Evolutionary conservation across 768 basidiomycete genomes (phyloP).

Genomic region (Amanita polypyramis): DNA sequence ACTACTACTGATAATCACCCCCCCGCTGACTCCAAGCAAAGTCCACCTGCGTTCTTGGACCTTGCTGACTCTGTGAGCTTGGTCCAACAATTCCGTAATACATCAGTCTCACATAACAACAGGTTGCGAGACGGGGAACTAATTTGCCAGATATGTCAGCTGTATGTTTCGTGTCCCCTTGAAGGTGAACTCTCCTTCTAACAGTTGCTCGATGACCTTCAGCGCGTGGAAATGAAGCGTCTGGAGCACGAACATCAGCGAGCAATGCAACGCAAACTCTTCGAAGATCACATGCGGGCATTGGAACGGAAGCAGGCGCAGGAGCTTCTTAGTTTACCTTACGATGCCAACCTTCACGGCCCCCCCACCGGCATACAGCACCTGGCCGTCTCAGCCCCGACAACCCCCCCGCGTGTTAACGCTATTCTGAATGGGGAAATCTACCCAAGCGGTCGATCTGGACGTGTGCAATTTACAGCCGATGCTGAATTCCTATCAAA

Average conservation of each 20-base stretch:
- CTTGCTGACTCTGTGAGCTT: conserved; percentile 81
- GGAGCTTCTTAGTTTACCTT: conserved; percentile 69
- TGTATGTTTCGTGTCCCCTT: conserved; percentile 36
- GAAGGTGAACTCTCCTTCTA: background rate
- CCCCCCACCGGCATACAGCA: conserved; percentile 51
- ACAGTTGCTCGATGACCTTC: conserved; percentile 11
- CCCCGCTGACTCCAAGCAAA: conserved; percentile 67
- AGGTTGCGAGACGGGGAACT: conserved; percentile 79
- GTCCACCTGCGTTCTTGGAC: conserved; percentile 88
- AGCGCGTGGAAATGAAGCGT: conserved; percentile 88
- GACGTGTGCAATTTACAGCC: conserved; percentile 38
- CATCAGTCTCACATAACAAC: conserved; percentile 13
- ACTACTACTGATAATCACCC: conserved; percentile 61
- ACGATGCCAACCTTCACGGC: conserved; percentile 38
- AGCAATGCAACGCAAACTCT: conserved; percentile 73
- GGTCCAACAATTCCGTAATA: conserved; percentile 10
- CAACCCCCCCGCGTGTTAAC: conserved; percentile 76
- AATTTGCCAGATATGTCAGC: conserved; percentile 83
- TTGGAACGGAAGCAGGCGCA: conserved; percentile 88
- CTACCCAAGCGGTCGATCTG: conserved; percentile 28
- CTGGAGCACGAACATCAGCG: conserved; percentile 90
- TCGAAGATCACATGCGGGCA: conserved; percentile 94
- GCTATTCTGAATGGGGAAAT: conserved; percentile 54
- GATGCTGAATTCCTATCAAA: conserved; percentile 56
- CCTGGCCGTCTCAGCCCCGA: conserved; percentile 81